phyloP scores from a whole-genome alignment of 306 rosid species.

The Hippophae gyantsensis region DNA sequence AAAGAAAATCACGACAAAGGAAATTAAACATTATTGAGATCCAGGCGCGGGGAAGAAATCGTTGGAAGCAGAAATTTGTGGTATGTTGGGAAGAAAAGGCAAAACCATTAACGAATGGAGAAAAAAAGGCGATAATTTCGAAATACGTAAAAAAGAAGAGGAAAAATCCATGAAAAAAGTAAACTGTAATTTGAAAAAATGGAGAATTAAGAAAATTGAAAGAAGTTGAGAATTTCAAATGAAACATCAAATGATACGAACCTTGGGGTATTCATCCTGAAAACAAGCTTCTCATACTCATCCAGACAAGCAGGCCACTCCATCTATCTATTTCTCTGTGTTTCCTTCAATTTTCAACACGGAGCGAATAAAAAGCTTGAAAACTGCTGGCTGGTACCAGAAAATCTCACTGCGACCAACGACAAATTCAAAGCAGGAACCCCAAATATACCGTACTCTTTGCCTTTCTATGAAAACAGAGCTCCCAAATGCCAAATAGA shows the following conservation, averaged over 20 bases:
- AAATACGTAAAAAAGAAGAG: no score
- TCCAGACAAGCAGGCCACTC: slow-evolving; percentile 68
- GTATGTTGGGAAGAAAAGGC: no score
- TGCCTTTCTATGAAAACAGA: slow-evolving; percentile 11
- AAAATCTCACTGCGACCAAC: background rate
- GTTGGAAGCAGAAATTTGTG: no score
- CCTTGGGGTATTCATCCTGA: slow-evolving; percentile 88
- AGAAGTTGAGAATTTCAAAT: no score
- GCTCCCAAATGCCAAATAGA: slow-evolving; percentile 8
- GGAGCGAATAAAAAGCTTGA: background rate
- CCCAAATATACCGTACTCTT: background rate
- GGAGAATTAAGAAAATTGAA: background rate
- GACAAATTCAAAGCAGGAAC: background rate
- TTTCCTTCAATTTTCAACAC: background rate
- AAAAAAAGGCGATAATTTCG: no score
- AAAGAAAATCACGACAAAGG: slow-evolving; percentile 9
- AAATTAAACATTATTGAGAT: slow-evolving; percentile 8
- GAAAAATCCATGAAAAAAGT: no score
- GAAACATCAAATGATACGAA: slow-evolving; percentile 12
- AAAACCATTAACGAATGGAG: no score
- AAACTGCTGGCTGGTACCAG: background rate
- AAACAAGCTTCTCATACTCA: slow-evolving; percentile 70
- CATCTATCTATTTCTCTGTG: slow-evolving; percentile 22
- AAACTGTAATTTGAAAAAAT: background rate
- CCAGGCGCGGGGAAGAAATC: no score